Evolutionary conservation across 768 basidiomycete genomes (phyloP), one percentile per base, ranked within the genome.

Genomic region (Mycena epipterygia): DNA sequence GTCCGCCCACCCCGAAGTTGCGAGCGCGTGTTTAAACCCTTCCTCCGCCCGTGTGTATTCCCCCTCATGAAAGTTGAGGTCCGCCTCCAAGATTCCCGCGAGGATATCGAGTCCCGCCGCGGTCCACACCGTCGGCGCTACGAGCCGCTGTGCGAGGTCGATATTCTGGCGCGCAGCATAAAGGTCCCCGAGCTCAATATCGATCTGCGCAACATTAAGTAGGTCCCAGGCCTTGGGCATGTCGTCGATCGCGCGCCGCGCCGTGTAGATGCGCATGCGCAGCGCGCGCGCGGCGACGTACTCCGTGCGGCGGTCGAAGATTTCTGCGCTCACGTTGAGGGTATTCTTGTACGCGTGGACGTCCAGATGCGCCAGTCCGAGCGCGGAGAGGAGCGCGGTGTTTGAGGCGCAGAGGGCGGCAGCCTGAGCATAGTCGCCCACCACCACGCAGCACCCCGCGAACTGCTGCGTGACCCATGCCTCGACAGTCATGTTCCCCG

Each of bases 381-480:
- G 65, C 14, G 57, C 65, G 5, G 57, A 39, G 1, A 67, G 48
- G 1, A 67, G 13, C 4, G 65, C 30, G 5, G 30, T 57, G 46
- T 41, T 52, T 1, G 5, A 56, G 0, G 57, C 51, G 41, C 48
- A 52, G 0, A 67, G 57, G 19, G 21, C 57, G 3, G 49, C 57
- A 9, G 13, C 58, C 2, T 41, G 11, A 6, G 57, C 30, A 16
- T 60, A 67, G 19, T 59, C 64, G 39, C 66, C 66, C 6, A 67
- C 66, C 49, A 37, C 53, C 30, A 67, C 66, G 32, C 48, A 52
- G 39, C 58, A 67, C 16, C 39, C 52, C 0, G 66, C 57, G 27
- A 60, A 67, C 27, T 67, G 66, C 49, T 67, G 66, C 51, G 66
- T 60, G 16, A 67, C 58, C 57, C 57, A 67, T 17, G 48, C 57